Conservation (phyloP, 2,329 filamentous ascomycete genomes). For the Cyclaneusma minus region DNA sequence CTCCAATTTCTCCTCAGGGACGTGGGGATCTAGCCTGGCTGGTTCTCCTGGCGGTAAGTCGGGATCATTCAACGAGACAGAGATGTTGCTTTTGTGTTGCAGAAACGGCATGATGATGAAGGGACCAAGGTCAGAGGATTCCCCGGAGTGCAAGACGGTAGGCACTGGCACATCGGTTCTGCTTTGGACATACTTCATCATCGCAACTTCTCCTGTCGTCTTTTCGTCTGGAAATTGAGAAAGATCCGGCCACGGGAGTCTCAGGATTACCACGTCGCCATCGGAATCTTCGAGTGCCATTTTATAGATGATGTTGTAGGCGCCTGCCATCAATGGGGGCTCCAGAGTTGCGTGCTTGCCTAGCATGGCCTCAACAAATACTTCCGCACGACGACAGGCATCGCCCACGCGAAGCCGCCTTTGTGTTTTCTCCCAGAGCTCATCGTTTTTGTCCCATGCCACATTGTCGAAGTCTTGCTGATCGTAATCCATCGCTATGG, state of each 20-base stretch:
- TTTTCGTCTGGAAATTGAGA: slow-evolving; percentile 6
- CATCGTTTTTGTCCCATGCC: too few species aligned
- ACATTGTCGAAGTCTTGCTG: too few species aligned
- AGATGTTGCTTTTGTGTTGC: slow-evolving; percentile 4
- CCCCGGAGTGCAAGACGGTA: slow-evolving; percentile 1
- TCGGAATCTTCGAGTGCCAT: slow-evolving; percentile 9
- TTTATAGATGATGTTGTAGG: slow-evolving; percentile 9
- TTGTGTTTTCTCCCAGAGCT: too few species aligned
- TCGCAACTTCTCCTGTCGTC: slow-evolving; percentile 4
- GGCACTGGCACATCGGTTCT: slow-evolving; percentile 4
- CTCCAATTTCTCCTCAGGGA: slow-evolving; percentile 5
- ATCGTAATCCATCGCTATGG: too few species aligned
- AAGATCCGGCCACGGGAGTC: slow-evolving; percentile 6
- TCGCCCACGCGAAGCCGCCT: too few species aligned
- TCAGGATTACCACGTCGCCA: slow-evolving; percentile 4
- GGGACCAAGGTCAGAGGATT: slow-evolving; percentile 4
- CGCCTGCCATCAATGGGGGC: too few species aligned
- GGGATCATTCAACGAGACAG: slow-evolving; percentile 3
- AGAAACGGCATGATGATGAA: slow-evolving; percentile 7
- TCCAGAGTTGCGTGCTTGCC: too few species aligned
- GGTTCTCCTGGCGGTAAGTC: slow-evolving; percentile 2
- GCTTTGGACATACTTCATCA: slow-evolving; percentile 1
- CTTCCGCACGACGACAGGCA: too few species aligned
- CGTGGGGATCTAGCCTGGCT: slow-evolving; percentile 7
- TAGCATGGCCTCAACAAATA: too few species aligned